Evolutionary conservation across 2,329 filamentous ascomycete genomes (phyloP), one percentile per base, ranked within the genome.

Genomic region (Myrmaecium sp.): DNA sequence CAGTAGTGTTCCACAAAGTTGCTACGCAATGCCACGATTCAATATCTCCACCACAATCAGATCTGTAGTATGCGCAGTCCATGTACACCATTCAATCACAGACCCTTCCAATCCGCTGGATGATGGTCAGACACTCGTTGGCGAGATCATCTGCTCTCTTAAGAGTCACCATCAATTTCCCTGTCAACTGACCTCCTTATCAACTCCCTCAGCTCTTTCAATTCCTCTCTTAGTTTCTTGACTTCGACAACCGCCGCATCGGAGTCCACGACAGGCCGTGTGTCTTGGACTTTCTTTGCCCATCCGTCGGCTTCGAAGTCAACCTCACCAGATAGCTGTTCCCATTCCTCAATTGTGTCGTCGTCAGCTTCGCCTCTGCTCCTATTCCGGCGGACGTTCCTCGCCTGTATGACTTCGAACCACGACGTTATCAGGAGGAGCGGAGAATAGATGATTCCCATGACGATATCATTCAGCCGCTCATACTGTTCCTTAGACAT

Each of bases 321-420:
- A 12, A 86, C 47, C 27, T 78, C 66, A 5, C 60, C 60, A 6
- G 62, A 54, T 44, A 86, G 60, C 48, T 93, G 77, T 55, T 98
- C 89, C 89, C 89, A 98, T 47, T 94, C 86, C 44, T 95, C 78
- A 6, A 77, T 56, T 1, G 71, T 71, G 37, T 94, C 83, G 39
- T 98, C 89, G 37, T 98, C 89, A 3, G 76, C 76, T 38, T 94
- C 84, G 20, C 84, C 82, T 10, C 78, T 59, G 10, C 65, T 66
- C 1, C 89, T 65, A 47, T 95, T 95, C 29, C 59, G 62, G 14
- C 62, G 64, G 22, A 94, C 81, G 3, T 59, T 60, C 18, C 61
- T 58, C 1, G 58, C 58, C 6, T 54, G 49, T 5, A 45, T 34
- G 9, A 51, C 54, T 31, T 60, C 59, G 12, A 62, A 60, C 34